Conservation (phyloP, 2,329 filamentous ascomycete species). For the Paraconiothyrium sp. region DNA sequence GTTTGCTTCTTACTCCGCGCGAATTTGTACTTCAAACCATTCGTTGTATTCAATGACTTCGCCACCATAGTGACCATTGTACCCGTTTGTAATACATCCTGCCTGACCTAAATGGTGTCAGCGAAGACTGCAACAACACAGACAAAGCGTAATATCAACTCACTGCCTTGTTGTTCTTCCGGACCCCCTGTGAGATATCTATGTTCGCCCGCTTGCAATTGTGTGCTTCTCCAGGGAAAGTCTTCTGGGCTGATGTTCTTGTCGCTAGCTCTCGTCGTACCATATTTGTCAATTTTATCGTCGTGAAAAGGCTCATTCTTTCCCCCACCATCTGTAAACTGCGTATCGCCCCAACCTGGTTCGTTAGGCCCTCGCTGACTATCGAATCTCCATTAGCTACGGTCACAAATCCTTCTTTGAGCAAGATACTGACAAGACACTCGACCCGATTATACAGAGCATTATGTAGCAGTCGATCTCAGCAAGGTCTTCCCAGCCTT, state of each 20-base stretch:
- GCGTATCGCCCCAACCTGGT: no score
- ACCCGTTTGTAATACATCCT: constrained; percentile 1
- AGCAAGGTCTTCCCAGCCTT: neutral
- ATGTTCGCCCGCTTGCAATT: neutral
- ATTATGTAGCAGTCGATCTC: constrained; percentile 11
- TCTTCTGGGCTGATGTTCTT: constrained; percentile 5
- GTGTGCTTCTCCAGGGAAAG: constrained; percentile 1
- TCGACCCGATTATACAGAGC: constrained; percentile 6
- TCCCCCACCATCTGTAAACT: no score
- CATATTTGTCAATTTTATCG: constrained; percentile 2
- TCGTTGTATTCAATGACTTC: constrained; percentile 3
- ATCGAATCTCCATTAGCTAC: no score
- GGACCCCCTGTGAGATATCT: no score
- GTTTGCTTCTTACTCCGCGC: neutral
- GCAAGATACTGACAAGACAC: constrained; percentile 9
- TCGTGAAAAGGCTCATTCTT: neutral
- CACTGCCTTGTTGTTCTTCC: no score
- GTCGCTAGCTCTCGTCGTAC: constrained; percentile 9
- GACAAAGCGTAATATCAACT: no score
- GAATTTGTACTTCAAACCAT: neutral
- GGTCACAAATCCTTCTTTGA: neutral
- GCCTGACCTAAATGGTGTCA: constrained; percentile 2
- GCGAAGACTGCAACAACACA: neutral
- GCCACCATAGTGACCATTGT: constrained; percentile 4
- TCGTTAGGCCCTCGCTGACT: no score